Base-by-base conservation (phyloP, 2,329 filamentous ascomycete genomes). In the Calonectria pauciramosa region DNA sequence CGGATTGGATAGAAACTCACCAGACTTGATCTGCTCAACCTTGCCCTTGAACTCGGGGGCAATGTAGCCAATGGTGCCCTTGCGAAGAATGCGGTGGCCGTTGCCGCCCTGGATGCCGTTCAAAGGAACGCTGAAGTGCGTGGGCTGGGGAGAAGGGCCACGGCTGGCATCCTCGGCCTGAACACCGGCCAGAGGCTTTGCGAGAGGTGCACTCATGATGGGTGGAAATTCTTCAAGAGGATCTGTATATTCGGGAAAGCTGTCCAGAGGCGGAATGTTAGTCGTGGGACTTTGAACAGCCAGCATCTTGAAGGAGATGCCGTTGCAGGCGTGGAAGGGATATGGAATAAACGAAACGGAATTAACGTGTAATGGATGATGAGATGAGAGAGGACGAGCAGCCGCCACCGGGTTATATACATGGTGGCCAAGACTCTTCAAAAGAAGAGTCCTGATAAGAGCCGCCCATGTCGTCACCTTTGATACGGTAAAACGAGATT, bases 21-120 rank as follows among this genome's bases (percentile, higher is more conserved):
- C 93, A 83, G 93, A 88, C 83, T 94, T 91, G 93, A 98, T 98
- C 89, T 99, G 97, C 84, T 95, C 93, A 78, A 93, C 90, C 88
- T 98, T 98, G 84, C 96, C 97, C 84, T 95, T 93, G 83, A 99
- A 99, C 76, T 96, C 95, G 60, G 96, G 96, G 30, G 97, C 96
- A 78, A 98, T 93, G 88, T 99, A 99, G 82, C 97, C 97, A 47
- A 97, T 94, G 36, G 96, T 97, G 79, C 95, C 94, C 78, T 97
- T 97, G 26, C 96, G 95, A 73, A 99, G 88, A 71, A 96, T 90
- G 71, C 94, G 91, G 84, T 95, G 92, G 72, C 91, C 91, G 85
- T 93, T 90, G 84, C 90, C 56, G 34, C 56, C 86, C 82, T 90
- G 87, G 80, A 85, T 75, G 81, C 84, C 87, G 81, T 83, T 86